Evolutionary conservation across 805 yeast genomes (phyloP).

Genomic region (Cyberlindnera petersonii): DNA sequence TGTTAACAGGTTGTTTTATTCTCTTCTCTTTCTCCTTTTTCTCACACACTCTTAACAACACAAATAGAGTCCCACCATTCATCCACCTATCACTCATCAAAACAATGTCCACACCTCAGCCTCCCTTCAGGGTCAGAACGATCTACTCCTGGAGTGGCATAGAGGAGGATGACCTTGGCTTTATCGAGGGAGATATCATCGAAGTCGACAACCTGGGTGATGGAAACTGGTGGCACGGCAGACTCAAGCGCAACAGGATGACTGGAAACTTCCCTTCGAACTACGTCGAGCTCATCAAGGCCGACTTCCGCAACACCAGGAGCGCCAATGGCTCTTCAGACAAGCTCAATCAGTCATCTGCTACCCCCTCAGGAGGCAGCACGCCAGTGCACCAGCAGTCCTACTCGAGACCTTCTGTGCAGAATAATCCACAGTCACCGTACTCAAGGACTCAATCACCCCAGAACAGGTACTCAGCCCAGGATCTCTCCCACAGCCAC

Average conservation of each 20-base stretch:
- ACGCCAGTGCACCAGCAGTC: conserved; percentile 4
- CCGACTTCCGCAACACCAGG: conserved; percentile 19
- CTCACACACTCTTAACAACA: not conserved
- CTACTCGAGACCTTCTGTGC: not conserved
- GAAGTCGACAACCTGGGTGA: conserved; percentile 79
- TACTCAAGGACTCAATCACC: conserved; percentile 13
- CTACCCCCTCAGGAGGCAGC: conserved; percentile 1
- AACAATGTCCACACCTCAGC: conserved; percentile 31
- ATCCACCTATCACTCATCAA: too few relatives aligned
- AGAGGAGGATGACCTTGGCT: conserved; percentile 84
- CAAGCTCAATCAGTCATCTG: conserved; percentile 2
- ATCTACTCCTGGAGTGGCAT: conserved; percentile 94
- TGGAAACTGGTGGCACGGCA: conserved; percentile 92
- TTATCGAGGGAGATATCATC: conserved; percentile 88
- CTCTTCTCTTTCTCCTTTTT: not conserved
- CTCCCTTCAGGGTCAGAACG: conserved; percentile 77
- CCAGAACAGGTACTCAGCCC: conserved; percentile 1
- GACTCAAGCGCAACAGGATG: conserved; percentile 70
- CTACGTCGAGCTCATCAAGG: conserved; percentile 61
- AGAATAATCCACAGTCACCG: conserved; percentile 13
- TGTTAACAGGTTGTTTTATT: not conserved
- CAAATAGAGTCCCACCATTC: too few relatives aligned
- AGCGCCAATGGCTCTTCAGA: conserved; percentile 5
- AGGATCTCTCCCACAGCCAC: not conserved
- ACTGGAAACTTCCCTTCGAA: conserved; percentile 87